Conservation (phyloP, 1,284 basidiomycete genomes). For the Cystobasidium slooffiae region DNA sequence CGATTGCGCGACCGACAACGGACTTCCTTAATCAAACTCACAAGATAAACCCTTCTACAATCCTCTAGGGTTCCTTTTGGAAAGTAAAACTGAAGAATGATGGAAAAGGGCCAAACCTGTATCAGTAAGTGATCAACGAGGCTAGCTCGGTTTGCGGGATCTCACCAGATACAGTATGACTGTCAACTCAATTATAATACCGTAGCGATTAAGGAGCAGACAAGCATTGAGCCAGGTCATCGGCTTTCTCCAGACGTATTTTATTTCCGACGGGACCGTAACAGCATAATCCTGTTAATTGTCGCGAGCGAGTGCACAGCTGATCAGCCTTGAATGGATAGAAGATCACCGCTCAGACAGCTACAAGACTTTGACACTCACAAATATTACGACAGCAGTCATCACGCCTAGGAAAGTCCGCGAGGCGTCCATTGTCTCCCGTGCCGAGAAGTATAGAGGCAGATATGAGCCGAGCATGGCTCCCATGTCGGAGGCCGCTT, state of each 20-base stretch:
- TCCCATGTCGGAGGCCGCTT: too few relatives aligned
- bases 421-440: neutral
- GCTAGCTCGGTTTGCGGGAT: neutral
- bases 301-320: neutral
- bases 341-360: neutral
- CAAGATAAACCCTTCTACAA: neutral
- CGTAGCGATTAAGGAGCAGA: neutral
- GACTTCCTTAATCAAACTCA: neutral
- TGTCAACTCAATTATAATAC: neutral
- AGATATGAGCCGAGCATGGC: neutral
- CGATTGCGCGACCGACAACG: neutral
- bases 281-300: neutral
- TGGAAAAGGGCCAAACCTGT: neutral
- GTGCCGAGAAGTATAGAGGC: neutral
- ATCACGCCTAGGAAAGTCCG: neutral
- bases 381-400: neutral
- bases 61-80: neutral
- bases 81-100: neutral
- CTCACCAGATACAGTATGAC: constrained; percentile 8
- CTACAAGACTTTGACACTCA: neutral
- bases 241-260: neutral
- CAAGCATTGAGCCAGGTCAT: neutral
- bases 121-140: neutral
- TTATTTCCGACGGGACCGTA: neutral
- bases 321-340: neutral